Base-by-base conservation (phyloP, 495 filamentous ascomycete genomes). In the Mycothermus thermophilus region DNA sequence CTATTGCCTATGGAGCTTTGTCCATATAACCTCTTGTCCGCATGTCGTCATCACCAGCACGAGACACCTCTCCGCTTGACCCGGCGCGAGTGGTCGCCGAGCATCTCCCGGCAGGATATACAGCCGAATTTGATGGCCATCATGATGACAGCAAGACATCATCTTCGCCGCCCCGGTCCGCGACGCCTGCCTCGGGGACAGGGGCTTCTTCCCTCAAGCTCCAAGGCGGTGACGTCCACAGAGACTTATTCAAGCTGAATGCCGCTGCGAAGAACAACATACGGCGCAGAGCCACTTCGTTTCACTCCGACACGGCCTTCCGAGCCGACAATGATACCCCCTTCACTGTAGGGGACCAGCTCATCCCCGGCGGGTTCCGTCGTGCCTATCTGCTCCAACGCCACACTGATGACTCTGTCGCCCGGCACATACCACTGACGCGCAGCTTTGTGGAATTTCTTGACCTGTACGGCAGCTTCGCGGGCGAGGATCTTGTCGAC, bases 371-470 rank as follows among this genome's bases (percentile, higher is more conserved):
- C 5, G 76, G 74, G 3, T 78, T 79, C 48, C 64, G 77, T 2
- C 62, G 74, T 20, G 67, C 73, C 27, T 76, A 67, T 42, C 39
- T 79, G 18, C 67, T 54, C 12, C 68, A 72, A 28, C 60, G 65
- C 24, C 58, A 61, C 29, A 55, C 57, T 21, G 32, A 45, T 43
- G 52, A 46, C 35, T 69, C 41, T 35, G 60, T 54, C 50, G 57
- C 52, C 41, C 60, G 40, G 27, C 57, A 35, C 34, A 56, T 39
- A 18, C 70, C 74, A 8, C 55, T 77, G 11, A 77, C 77, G 0
- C 54, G 56, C n/a, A 72, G 72, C 42, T 83, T 83, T 40, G 66
- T 77, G 22, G 71, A 75, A 26, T 83, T 80, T 41, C 60, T 83
- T 8, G 73, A 78, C 29, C 51, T 81, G 5, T 83, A 81, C 48